Percentiles rank a stretch among this genome's conserved stretches.
Evolutionary conservation across 345 rosid species (phyloP).

Genomic region (Eucalyptus tenuipes): DNA sequence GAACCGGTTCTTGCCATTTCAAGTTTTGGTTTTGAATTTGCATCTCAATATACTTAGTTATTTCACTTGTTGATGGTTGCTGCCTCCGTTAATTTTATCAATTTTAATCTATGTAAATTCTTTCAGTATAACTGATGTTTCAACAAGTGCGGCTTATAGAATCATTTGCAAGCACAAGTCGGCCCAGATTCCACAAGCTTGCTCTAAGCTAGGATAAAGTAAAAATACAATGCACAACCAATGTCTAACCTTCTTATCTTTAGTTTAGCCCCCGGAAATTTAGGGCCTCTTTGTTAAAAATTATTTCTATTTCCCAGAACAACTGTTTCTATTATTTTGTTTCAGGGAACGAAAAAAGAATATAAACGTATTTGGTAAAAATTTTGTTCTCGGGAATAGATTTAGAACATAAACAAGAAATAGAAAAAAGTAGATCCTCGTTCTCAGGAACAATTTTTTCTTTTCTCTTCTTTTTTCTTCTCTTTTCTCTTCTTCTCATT

Average conservation of each 20-base stretch:
- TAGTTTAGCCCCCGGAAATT: background rate
- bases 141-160: background rate
- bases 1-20: background rate
- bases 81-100: background rate
- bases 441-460: too few relatives aligned
- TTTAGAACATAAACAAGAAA: too few relatives aligned
- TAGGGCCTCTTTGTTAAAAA: too few relatives aligned
- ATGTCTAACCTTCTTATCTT: background rate
- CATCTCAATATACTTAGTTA: background rate
- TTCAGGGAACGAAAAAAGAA: too few relatives aligned
- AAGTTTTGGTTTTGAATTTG: background rate
- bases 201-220: background rate
- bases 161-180: background rate
- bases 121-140: background rate
- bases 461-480: too few relatives aligned
- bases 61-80: background rate
- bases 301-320: too few relatives aligned
- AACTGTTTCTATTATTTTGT: too few relatives aligned
- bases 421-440: too few relatives aligned
- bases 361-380: too few relatives aligned
- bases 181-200: background rate
- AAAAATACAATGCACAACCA: background rate
- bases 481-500: too few relatives aligned
- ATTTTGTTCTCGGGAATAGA: rapidly evolving
- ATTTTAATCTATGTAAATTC: background rate